These are phyloP conservation scores for Corrigiola litoralis DNA, from an alignment of 179 eudicot genomes.

Conservation along the genomic window DNA sequence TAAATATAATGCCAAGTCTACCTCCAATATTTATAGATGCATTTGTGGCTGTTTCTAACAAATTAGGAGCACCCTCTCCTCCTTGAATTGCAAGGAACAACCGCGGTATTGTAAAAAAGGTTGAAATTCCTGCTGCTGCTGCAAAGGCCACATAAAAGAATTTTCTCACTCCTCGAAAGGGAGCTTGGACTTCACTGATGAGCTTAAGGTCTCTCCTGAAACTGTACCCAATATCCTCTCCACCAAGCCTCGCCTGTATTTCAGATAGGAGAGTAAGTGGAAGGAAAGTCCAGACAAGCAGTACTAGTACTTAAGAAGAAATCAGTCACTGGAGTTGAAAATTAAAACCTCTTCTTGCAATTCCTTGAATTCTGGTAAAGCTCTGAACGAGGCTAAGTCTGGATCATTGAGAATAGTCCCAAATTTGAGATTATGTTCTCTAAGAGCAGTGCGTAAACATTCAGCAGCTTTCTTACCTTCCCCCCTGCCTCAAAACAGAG, in stretches of 20 bases:
- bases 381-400: slow-evolving; percentile 94
- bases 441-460: slow-evolving; percentile 79
- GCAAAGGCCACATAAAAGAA: slow-evolving; percentile 89
- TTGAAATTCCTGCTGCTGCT: slow-evolving; percentile 95
- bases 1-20: slow-evolving; percentile 21
- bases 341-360: slow-evolving; percentile 89
- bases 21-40: slow-evolving; percentile 85
- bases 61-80: slow-evolving; percentile 83
- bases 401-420: slow-evolving; percentile 98
- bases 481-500: slow-evolving; percentile 60
- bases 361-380: slow-evolving; percentile 90
- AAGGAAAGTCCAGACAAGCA: slow-evolving; percentile 10
- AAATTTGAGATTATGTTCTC: slow-evolving; percentile 83
- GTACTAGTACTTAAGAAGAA: slow-evolving; percentile 9
- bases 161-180: slow-evolving; percentile 90
- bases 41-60: slow-evolving; percentile 69
- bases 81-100: slow-evolving; percentile 71
- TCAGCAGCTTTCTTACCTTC: slow-evolving; percentile 92
- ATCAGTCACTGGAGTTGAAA: not conserved
- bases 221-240: slow-evolving; percentile 92
- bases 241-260: slow-evolving; percentile 82
- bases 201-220: slow-evolving; percentile 98
- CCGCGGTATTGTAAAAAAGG: slow-evolving; percentile 76
- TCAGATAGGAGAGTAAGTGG: not conserved
- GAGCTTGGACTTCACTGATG: slow-evolving; percentile 99